Percentiles rank a stretch among this genome's conserved stretches.
These are phyloP conservation scores for Chrysoporthe deuterocubensis DNA, from an alignment of 2,329 filamentous ascomycete species.

Conservation along the genomic window DNA sequence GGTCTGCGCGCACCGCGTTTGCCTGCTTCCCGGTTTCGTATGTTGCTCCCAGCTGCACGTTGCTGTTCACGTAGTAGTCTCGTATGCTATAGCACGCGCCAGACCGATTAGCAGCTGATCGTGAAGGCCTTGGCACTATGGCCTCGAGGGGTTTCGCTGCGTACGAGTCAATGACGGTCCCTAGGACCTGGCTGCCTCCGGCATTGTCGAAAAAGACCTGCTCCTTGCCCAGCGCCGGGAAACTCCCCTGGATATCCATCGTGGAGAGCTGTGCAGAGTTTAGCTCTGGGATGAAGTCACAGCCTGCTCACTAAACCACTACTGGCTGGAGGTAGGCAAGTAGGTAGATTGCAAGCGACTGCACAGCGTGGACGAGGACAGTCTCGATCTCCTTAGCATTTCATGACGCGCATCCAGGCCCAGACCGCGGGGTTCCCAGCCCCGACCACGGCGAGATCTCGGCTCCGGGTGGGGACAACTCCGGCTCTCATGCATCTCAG, in stretches of 20 bases:
- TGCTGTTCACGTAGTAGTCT: conserved; percentile 68
- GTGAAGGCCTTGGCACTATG: neutral
- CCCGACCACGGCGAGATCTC: conserved; percentile 10
- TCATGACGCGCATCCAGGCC: neutral
- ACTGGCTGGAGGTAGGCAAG: neutral
- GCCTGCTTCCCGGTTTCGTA: conserved; percentile 66
- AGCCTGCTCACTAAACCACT: neutral
- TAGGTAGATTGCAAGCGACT: neutral
- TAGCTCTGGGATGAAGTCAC: neutral
- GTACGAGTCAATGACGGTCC: conserved; percentile 68
- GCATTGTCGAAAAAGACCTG: conserved; percentile 81
- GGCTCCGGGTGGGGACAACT: conserved; percentile 6
- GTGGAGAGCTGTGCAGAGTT: neutral
- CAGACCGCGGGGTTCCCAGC: neutral
- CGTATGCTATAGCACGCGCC: conserved; percentile 55
- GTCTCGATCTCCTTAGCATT: neutral
- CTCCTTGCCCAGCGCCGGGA: conserved; percentile 67
- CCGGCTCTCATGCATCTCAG: neutral
- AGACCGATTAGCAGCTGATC: neutral
- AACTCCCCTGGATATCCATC: conserved; percentile 63
- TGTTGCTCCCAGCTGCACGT: conserved; percentile 76
- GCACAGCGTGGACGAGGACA: neutral
- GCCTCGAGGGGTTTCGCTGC: conserved; percentile 31
- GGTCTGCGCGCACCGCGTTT: conserved; percentile 43
- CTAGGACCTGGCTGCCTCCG: conserved; percentile 73